Conservation (phyloP, 169 alveolate species). For the Sarcocystis neurona region DNA sequence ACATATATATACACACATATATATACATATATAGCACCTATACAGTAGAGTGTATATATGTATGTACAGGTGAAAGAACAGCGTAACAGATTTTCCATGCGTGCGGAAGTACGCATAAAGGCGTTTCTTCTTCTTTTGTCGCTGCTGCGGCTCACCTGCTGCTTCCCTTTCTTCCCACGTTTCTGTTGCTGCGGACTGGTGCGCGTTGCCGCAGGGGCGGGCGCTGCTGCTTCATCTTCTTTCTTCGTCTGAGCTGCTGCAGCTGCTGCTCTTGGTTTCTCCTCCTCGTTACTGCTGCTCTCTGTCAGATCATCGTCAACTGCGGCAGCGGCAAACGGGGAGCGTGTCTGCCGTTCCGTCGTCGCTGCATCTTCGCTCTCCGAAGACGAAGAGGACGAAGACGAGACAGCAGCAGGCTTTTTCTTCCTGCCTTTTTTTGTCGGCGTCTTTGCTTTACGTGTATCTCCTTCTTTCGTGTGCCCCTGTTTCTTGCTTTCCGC, state of each 20-base stretch:
- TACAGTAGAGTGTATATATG: too few relatives aligned
- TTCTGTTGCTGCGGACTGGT: too few relatives aligned
- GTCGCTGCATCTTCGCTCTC: slow-evolving; percentile 12
- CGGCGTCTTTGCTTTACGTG: background rate
- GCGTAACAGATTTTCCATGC: too few relatives aligned
- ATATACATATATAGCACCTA: too few relatives aligned
- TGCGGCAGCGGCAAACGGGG: too few relatives aligned
- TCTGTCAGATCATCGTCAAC: too few relatives aligned
- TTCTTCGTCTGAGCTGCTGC: background rate
- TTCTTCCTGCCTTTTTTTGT: background rate
- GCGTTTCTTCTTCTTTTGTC: background rate
- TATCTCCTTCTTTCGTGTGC: background rate
- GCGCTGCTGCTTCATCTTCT: background rate
- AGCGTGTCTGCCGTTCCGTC: background rate
- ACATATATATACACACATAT: too few relatives aligned
- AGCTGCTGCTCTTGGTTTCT: background rate
- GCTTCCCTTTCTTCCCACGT: background rate
- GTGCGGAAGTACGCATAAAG: background rate
- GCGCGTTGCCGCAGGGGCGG: too few relatives aligned
- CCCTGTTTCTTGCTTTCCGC: background rate
- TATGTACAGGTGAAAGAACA: too few relatives aligned
- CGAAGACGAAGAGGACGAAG: background rate
- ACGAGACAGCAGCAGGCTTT: background rate
- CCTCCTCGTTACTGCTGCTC: background rate
- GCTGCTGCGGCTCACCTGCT: background rate